These are phyloP conservation scores for Chlamydomonas applanata DNA, from an alignment of 139 green algal genomes.

Conservation along the genomic window DNA sequence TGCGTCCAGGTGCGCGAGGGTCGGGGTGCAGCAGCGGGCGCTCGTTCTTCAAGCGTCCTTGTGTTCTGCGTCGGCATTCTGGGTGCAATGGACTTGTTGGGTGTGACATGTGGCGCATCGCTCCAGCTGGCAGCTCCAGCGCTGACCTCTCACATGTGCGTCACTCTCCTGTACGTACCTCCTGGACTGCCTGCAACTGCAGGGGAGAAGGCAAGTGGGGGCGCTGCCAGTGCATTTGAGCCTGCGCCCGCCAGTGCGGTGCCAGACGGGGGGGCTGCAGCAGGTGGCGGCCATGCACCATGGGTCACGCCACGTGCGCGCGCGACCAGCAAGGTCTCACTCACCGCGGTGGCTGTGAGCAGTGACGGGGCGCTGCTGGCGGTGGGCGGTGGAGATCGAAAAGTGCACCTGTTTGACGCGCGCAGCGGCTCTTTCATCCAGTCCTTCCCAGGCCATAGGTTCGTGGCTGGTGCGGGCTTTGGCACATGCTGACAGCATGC, in stretches of 20 bases:
- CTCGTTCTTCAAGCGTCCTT: too few relatives aligned
- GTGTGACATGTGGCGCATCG: too few relatives aligned
- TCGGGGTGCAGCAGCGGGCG: background rate
- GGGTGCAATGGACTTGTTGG: too few relatives aligned
- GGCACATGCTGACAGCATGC: too few relatives aligned
- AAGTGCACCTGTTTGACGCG: slow-evolving; percentile 87
- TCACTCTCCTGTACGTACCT: too few relatives aligned
- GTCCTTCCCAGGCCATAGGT: slow-evolving; percentile 40
- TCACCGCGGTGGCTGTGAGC: slow-evolving; percentile 39
- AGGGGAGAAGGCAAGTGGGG: too few relatives aligned
- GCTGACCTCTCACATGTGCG: too few relatives aligned
- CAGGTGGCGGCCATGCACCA: background rate
- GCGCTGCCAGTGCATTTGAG: background rate
- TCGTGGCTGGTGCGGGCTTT: background rate
- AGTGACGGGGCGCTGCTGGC: slow-evolving; percentile 74
- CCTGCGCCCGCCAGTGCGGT: background rate
- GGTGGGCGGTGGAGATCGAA: slow-evolving; percentile 73
- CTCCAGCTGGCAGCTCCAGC: too few relatives aligned
- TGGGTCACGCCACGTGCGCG: background rate
- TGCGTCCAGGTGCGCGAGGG: slow-evolving; percentile 11
- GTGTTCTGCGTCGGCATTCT: too few relatives aligned
- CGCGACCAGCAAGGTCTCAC: background rate
- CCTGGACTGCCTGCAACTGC: too few relatives aligned
- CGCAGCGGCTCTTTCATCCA: slow-evolving; percentile 30
- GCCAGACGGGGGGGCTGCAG: background rate